Evolutionary conservation across 768 basidiomycete species (phyloP), one percentile per base, ranked within the genome.

Genomic region (Trametes maxima): DNA sequence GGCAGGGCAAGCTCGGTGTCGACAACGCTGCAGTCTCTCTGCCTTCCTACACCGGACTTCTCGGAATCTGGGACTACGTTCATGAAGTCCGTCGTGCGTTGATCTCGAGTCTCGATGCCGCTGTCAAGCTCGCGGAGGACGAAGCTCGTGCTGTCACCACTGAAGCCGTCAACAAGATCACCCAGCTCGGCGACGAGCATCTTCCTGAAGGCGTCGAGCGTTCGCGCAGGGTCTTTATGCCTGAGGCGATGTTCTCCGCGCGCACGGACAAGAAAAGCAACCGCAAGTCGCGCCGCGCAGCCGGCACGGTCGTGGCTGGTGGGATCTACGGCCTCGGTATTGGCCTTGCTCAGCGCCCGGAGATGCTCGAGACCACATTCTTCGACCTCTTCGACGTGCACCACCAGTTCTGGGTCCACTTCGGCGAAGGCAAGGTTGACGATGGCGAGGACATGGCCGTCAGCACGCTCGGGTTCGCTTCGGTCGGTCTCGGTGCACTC

Each of bases 221-320:
- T 42, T 85, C 85, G 50, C 82, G 85, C 57, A 82, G 93, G 25
- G 85, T 96, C 13, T 99, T 99, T 80, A 86, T 92, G 78, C 93
- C 96, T n/a, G 90, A 96, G 71, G 96, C 94, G 14, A 98, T 99
- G 97, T 99, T 98, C 77, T 85, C 84, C 56, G 74, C 81, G 44
- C 80, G 79, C 22, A 73, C 80, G 8, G 58, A 64, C 47, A 68
- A 70, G 24, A 72, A 72, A 65, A 68, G 71, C 58, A 70, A 67
- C 33, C 67, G 65, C 54, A 74, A 81, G 62, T 80, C 69, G 65
- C 77, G 77, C 33, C 57, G 64, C 24, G 46, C 69, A 11, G 55
- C 71, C 28, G 81, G 84, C 4, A 78, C 82, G 13, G 78, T 93
- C 58, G 88, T 90, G 44, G 88, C 91, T 46, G 90, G 94, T 60